Conservation (phyloP, 768 basidiomycete species). For the Macrolepiota albuminosa region DNA sequence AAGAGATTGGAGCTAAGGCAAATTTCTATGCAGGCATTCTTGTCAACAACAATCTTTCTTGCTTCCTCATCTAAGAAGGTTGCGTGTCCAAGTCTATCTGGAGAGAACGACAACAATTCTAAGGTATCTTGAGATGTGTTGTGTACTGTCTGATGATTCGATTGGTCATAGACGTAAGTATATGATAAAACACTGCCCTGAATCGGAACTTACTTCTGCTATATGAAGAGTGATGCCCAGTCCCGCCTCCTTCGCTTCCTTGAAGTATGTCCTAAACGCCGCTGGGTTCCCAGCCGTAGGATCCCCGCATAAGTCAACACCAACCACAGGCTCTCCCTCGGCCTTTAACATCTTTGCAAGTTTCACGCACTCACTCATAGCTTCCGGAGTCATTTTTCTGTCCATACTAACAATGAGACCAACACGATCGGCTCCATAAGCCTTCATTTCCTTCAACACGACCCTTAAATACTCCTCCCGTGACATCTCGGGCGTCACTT, state of each 20-base stretch:
- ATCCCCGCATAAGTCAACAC: constrained; percentile 79
- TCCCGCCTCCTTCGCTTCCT: constrained; percentile 51
- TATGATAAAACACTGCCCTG: neutral
- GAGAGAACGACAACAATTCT: constrained; percentile 53
- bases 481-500: constrained; percentile 52
- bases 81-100: constrained; percentile 74
- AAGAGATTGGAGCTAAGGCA: constrained; percentile 78
- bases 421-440: constrained; percentile 44
- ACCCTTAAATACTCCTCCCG: constrained; percentile 56
- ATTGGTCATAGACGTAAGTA: neutral
- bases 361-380: constrained; percentile 50
- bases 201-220: constrained; percentile 56
- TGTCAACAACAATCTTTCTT: constrained; percentile 45
- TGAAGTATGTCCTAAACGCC: constrained; percentile 46
- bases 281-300: constrained; percentile 57
- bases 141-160: constrained; percentile 31
- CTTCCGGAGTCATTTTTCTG: constrained; percentile 52
- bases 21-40: constrained; percentile 67
- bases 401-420: constrained; percentile 76
- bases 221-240: constrained; percentile 78
- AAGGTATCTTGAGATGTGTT: constrained; percentile 56
- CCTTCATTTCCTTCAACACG: constrained; percentile 62
- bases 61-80: constrained; percentile 69
- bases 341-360: constrained; percentile 50
- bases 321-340: constrained; percentile 62